Evolutionary conservation across 345 rosid genomes (phyloP).

Genomic region (Eutrema japonicum): DNA sequence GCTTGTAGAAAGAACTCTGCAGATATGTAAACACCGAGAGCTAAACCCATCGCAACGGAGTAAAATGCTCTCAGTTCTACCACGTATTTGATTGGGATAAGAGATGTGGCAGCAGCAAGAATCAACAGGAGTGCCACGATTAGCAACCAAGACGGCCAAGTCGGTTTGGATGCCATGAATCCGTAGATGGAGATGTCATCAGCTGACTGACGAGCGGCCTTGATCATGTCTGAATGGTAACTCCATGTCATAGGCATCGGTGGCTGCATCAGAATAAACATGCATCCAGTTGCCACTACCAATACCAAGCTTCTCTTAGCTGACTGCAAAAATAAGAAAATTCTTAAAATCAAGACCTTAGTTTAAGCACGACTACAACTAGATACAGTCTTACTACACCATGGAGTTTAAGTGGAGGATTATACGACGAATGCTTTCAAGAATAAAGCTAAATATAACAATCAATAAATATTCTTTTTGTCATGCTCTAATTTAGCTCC

Average conservation of each 20-base stretch:
- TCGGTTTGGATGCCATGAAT: conserved; percentile 86
- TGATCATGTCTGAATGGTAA: conserved; percentile 78
- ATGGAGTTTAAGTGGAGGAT: conserved; percentile 15
- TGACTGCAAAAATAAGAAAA: conserved; percentile 55
- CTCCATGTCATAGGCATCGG: conserved; percentile 89
- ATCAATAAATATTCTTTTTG: neutral
- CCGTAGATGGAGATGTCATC: conserved; percentile 98
- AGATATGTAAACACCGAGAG: conserved; percentile 92
- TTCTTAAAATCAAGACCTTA: conserved; percentile 21
- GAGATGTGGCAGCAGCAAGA: conserved; percentile 81
- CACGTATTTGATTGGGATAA: conserved; percentile 85
- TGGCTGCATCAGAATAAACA: conserved; percentile 93
- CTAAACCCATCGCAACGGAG: conserved; percentile 81
- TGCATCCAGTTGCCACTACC: conserved; percentile 85
- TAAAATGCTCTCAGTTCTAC: conserved; percentile 87
- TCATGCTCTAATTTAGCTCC: conserved; percentile 2
- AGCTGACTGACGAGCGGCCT: conserved; percentile 87
- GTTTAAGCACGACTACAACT: conserved; percentile 24
- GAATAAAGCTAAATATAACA: conserved; percentile 15
- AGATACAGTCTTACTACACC: conserved; percentile 6
- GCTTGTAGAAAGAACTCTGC: conserved; percentile 99
- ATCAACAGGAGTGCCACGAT: conserved; percentile 82
- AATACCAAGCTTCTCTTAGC: conserved; percentile 92
- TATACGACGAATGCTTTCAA: conserved; percentile 16
- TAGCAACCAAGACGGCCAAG: conserved; percentile 99